A percentile compares a stretch with the other conserved stretches of the same genome.
phyloP scores from a whole-genome alignment of 768 basidiomycete genomes.

The Russula emetica region DNA sequence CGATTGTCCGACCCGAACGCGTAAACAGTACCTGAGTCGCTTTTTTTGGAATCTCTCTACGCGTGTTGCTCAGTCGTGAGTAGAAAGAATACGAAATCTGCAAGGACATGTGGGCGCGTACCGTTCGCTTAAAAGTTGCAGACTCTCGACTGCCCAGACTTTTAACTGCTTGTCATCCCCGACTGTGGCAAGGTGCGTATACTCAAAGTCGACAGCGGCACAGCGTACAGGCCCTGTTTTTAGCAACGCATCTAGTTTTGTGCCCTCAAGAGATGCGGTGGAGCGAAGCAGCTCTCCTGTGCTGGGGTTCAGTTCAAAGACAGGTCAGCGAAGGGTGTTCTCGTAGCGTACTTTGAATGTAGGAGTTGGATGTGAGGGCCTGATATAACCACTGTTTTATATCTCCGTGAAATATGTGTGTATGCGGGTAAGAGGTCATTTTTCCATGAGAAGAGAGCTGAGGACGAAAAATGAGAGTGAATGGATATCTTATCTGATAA shows the following conservation, averaged over 20 bases:
- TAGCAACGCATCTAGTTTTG: conserved; percentile 35
- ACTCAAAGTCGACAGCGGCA: conserved; percentile 46
- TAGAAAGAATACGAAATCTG: background rate
- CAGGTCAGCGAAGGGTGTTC: conserved; percentile 5
- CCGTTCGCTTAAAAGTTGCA: conserved; percentile 61
- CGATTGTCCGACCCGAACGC: conserved; percentile 54
- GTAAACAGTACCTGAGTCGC: conserved; percentile 69
- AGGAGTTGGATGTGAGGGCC: conserved; percentile 64
- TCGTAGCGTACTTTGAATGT: conserved; percentile 46
- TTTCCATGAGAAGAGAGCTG: background rate
- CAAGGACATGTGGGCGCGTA: conserved; percentile 34
- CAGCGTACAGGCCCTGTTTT: conserved; percentile 59
- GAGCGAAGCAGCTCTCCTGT: conserved; percentile 50
- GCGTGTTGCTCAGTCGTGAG: conserved; percentile 5
- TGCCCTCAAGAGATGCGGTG: conserved; percentile 36
- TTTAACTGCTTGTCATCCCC: conserved; percentile 81
- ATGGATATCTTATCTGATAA: conserved; percentile 22
- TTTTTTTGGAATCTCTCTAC: conserved; percentile 79
- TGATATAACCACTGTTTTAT: conserved; percentile 43
- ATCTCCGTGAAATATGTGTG: conserved; percentile 42
- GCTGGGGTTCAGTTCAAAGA: conserved; percentile 35
- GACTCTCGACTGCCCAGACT: conserved; percentile 60
- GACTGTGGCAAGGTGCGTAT: conserved; percentile 52
- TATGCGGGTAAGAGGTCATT: conserved; percentile 42
- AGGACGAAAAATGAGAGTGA: no score